These are phyloP conservation scores for Colletotrichum costaricense DNA, from an alignment of 2,329 filamentous ascomycete species.

Conservation along the genomic window DNA sequence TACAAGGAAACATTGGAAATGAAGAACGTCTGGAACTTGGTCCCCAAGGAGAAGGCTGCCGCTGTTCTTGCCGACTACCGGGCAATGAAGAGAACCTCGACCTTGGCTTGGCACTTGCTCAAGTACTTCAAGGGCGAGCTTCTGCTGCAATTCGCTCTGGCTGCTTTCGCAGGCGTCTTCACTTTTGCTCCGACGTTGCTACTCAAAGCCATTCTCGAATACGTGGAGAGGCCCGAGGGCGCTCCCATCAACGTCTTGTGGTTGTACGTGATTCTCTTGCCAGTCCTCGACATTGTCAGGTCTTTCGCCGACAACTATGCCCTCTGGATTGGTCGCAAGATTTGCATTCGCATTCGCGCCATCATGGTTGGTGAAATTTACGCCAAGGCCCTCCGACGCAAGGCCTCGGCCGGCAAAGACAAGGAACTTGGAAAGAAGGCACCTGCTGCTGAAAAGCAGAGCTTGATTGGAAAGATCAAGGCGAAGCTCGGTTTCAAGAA, in stretches of 20 bases:
- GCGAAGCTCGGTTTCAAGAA: slow-evolving; percentile 69
- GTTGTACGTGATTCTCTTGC: slow-evolving; percentile 93
- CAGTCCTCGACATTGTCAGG: slow-evolving; percentile 83
- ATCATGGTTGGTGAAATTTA: slow-evolving; percentile 99
- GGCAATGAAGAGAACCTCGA: slow-evolving; percentile 83
- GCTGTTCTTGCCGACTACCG: slow-evolving; percentile 85
- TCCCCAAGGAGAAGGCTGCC: slow-evolving; percentile 88
- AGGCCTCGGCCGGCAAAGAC: slow-evolving; percentile 83
- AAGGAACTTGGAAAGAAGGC: slow-evolving; percentile 73
- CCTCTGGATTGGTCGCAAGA: slow-evolving; percentile 92
- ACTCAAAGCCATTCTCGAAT: slow-evolving; percentile 90
- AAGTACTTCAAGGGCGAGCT: slow-evolving; percentile 85
- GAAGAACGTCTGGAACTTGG: slow-evolving; percentile 89
- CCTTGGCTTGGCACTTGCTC: slow-evolving; percentile 82
- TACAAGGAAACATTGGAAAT: slow-evolving; percentile 88
- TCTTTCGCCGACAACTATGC: slow-evolving; percentile 88
- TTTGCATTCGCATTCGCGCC: slow-evolving; percentile 91
- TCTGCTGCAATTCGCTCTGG: slow-evolving; percentile 82
- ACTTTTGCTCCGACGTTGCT: slow-evolving; percentile 93
- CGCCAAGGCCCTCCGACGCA: slow-evolving; percentile 91
- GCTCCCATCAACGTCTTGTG: slow-evolving; percentile 90
- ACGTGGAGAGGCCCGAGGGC: slow-evolving; percentile 83
- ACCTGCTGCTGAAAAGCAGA: slow-evolving; percentile 48
- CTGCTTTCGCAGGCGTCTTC: slow-evolving; percentile 81
- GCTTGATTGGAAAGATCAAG: slow-evolving; percentile 63